Base-by-base conservation (phyloP, 805 yeast genomes). In the Dipodascopsis tothii region DNA sequence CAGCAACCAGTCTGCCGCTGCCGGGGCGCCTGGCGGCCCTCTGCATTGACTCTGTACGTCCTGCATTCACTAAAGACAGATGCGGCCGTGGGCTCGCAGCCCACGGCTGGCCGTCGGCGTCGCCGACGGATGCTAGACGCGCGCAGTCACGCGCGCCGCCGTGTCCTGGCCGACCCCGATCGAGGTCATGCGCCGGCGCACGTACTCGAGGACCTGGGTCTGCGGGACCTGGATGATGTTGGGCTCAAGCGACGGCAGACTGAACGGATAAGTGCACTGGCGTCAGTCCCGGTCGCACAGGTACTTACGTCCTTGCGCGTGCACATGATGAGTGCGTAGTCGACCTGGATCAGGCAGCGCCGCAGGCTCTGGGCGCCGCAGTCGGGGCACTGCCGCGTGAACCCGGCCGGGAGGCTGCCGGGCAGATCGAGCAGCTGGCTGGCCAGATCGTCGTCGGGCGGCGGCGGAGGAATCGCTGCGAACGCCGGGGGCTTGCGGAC, bases 261-360 rank as follows among this genome's bases (percentile, higher is more conserved):
- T 18, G 22, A 33, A 33, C 14, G 36, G 36, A 33, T 33, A 33
- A 7, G n/a, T 18, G 21, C 36, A 33, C 36, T 33, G 21, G 36
- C 11, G 7, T 16, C 36, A 33, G 7, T 25, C 14, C 30, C 9
- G 14, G 11, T 25, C 14, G 9, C 11, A 25, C 9, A 9, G 9
- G 14, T 9, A 25, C 36, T 9, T 33, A 33, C 36, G 11, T 16
- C 14, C 11, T 33, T 33, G n/a, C 14, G 7, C 18, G 21, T 16
- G n/a, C 36, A 33, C 18, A 33, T 33, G 22, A 33, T 18, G 9
- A 33, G 7, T 7, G 36, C 36, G 21, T 33, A 33, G 7, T 33
- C 36, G 11, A 11, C 18, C 36, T 33, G 36, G 20, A 33, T 18
- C 36, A 33, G 11, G 36, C 36, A 33, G 9, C 18, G 11, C 22